A percentile compares a stretch with the other conserved stretches of the same genome.
Evolutionary conservation across 331 rosid species (phyloP).

Genomic region (Quercus lobata): DNA sequence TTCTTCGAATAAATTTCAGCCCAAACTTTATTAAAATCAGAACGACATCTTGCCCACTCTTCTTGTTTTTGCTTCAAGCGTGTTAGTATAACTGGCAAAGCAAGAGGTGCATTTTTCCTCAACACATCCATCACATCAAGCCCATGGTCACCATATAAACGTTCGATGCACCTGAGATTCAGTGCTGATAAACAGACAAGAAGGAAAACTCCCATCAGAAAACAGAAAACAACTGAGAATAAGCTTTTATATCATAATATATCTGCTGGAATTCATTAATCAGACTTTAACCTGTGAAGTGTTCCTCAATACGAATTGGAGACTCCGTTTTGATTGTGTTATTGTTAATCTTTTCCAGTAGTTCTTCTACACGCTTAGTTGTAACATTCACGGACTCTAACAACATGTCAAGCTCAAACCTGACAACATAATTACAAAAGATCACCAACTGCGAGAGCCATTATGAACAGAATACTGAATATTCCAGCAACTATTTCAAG

Average conservation of each 20-base stretch:
- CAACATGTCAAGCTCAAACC: slow-evolving; percentile 98
- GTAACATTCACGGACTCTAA: slow-evolving; percentile 90
- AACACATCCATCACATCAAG: slow-evolving; percentile 94
- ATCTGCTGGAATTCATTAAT: slow-evolving; percentile 15
- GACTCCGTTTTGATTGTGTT: slow-evolving; percentile 60
- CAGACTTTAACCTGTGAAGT: slow-evolving; percentile 70
- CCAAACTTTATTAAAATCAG: slow-evolving; percentile 97
- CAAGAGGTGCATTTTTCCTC: slow-evolving; percentile 73
- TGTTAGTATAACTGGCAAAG: slow-evolving; percentile 88
- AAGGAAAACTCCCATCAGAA: slow-evolving; percentile 24
- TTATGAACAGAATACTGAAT: not conserved
- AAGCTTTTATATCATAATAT: slow-evolving; percentile 5
- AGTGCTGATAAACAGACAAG: slow-evolving; percentile 52
- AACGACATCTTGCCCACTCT: slow-evolving; percentile 95
- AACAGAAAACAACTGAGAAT: slow-evolving; percentile 19
- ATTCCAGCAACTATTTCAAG: slow-evolving; percentile 7
- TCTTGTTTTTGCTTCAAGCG: slow-evolving; percentile 98
- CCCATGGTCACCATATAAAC: slow-evolving; percentile 97
- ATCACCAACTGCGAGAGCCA: slow-evolving; percentile 18
- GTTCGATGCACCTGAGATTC: slow-evolving; percentile 90
- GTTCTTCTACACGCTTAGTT: slow-evolving; percentile 87
- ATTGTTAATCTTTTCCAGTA: slow-evolving; percentile 77
- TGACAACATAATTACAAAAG: slow-evolving; percentile 31
- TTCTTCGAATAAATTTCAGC: slow-evolving; percentile 95
- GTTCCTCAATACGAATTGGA: slow-evolving; percentile 73